Evolutionary conservation across 352 stramenopile genomes (phyloP), one percentile per base, ranked within the genome.

Genomic region (Pythium coloratum): DNA sequence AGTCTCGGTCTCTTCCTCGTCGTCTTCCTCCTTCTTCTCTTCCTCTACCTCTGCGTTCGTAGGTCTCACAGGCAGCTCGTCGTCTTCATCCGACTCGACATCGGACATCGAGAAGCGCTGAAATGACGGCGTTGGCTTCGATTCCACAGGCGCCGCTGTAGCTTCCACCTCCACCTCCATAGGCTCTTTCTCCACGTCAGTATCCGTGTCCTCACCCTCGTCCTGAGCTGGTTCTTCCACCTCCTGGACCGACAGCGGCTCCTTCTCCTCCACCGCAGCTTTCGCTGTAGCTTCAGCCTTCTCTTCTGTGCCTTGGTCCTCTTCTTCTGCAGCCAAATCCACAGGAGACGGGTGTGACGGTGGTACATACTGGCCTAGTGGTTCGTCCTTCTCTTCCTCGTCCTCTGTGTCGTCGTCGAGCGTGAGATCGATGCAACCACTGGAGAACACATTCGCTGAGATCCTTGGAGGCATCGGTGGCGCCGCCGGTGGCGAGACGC

Each of bases 61-160:
- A 5, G 47, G 26, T 38, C 49, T 40, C 26, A 59, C 44, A 20
- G 82, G 80, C 69, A 80, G 84, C 14, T 80, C 84, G 55, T 92
- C 84, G 57, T 91, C 83, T 53, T 83, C 81, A 33, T 91, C 83
- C 26, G 79, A 89, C 55, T 89, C 82, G 14, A 69, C 32, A 71
- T 38, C 33, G 9, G 33, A 38, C 6, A 38, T 6, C 33, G 33
- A 38, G 33, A 38, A 38, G 6, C 33, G 33, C 6, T 10, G 33
- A 10, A 38, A 62, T 62, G 72, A 57, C 3, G 26, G 58, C 33
- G 63, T 86, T 69, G n/a, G 83, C 78, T n/a, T 78, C 72, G 7
- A 78, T 70, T 6, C 82, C 71, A 44, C 50, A 66, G n/a, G 83
- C 71, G 13, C 84, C 76, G 18, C 33, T 26, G 2, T 33, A 36